Evolutionary conservation across 2,329 filamentous ascomycete genomes (phyloP).

Genomic region (Hypoxylon sp.): DNA sequence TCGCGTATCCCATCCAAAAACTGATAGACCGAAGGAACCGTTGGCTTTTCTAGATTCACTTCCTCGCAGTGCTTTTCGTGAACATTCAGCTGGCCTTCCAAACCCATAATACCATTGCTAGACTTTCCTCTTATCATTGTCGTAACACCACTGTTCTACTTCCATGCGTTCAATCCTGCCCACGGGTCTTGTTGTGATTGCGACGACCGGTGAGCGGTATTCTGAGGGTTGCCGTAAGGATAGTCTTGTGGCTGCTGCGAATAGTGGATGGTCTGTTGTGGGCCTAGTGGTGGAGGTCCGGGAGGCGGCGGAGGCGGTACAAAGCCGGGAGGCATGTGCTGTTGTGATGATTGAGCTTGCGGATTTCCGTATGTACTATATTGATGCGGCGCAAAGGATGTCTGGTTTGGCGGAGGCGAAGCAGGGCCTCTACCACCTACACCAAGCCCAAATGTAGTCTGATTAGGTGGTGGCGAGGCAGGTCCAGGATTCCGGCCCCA

Average conservation of each 20-base stretch:
- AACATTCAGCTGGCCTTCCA: constrained; percentile 19
- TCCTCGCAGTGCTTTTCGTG: constrained; percentile 22
- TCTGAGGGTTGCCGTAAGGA: constrained; percentile 42
- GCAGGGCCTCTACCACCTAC: constrained; percentile 57
- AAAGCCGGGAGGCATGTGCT: constrained; percentile 70
- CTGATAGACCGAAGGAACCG: constrained; percentile 4
- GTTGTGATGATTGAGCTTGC: constrained; percentile 58
- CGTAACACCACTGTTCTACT: constrained; percentile 53
- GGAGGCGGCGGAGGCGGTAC: constrained; percentile 76
- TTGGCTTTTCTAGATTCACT: constrained; percentile 24
- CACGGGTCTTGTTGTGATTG: constrained; percentile 65
- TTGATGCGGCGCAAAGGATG: constrained; percentile 61
- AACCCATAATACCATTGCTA: constrained; percentile 20
- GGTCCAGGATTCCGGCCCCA: constrained; percentile 72
- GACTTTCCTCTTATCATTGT: constrained; percentile 31
- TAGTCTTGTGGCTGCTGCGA: constrained; percentile 51
- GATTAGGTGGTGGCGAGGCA: constrained; percentile 61
- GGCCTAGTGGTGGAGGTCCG: constrained; percentile 72
- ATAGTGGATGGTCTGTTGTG: constrained; percentile 74
- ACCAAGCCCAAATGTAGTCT: constrained; percentile 57
- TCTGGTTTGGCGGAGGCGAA: constrained; percentile 70
- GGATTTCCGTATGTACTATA: constrained; percentile 64
- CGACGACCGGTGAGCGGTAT: constrained; percentile 51
- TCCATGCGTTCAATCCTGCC: constrained; percentile 69
- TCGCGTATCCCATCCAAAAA: constrained; percentile 24